Evolutionary conservation across 805 yeast genomes (phyloP).

Genomic region (Ogataea zsoltii): DNA sequence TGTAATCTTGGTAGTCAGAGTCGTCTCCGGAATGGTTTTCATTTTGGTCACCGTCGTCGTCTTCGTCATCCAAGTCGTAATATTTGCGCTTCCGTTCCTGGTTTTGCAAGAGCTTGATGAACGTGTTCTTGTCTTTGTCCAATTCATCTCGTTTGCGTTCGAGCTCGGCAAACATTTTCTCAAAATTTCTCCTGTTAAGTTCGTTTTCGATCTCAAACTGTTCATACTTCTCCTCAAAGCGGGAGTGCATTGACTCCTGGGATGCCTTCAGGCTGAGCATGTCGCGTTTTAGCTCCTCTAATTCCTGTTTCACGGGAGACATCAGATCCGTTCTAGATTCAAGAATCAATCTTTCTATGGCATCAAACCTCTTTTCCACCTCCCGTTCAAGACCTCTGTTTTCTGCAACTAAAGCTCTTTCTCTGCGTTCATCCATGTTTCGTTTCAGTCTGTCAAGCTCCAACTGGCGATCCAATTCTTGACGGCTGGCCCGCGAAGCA

Average conservation of each 20-base stretch:
- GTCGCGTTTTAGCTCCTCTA: constrained; percentile 25
- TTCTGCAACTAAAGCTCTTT: not conserved
- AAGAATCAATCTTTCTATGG: constrained; percentile 19
- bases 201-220: constrained; percentile 55
- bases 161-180: constrained; percentile 24
- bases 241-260: constrained; percentile 55
- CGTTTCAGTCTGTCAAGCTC: constrained; percentile 1
- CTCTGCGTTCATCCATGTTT: not conserved
- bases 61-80: constrained; percentile 10
- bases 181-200: constrained; percentile 26
- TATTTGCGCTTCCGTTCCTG: constrained; percentile 16
- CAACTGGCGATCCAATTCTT: not conserved
- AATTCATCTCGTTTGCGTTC: constrained; percentile 29
- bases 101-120: constrained; percentile 24
- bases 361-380: constrained; percentile 12
- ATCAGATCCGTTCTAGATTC: constrained; percentile 20
- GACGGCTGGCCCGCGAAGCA: not conserved
- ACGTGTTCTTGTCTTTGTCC: constrained; percentile 28
- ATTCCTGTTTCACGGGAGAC: constrained; percentile 19
- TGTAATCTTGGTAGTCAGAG: constrained; percentile 3
- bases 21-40: constrained; percentile 4
- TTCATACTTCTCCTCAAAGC: constrained; percentile 67
- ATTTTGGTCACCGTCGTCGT: not conserved
- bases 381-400: not conserved
- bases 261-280: constrained; percentile 23